Base-by-base conservation (phyloP, 495 filamentous ascomycete species). In the Filosporella fistucella region DNA sequence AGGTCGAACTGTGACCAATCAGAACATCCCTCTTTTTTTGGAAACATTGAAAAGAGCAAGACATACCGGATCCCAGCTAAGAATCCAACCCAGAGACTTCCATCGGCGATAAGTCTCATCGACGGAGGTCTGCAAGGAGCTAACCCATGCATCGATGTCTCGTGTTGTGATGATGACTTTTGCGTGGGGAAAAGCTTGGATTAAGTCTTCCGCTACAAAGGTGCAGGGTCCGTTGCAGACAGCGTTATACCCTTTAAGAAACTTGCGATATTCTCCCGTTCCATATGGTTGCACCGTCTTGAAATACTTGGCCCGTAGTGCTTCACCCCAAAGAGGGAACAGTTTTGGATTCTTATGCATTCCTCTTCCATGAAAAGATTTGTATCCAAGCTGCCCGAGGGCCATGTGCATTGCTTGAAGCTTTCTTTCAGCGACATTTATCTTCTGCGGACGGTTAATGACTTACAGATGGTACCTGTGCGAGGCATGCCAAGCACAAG, bases 181-280 rank as follows among this genome's bases (percentile, higher is more conserved):
- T 5, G 65, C 68, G 13, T 74, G 57, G 0, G 72, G 72, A 40
- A 76, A 77, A 7, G 70, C 67, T 1, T 45, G 52, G n/a, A 77
- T 63, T 12, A 74, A 46, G 29, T 74, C 67, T 0, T 54, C 25
- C 2, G 64, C 66, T 21, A 42, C 8, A 50, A 45, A 20, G 34
- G 44, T 1, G 64, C 61, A 8, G 57, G 43, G 30, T 74, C 68
- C 3, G 64, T 67, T 0, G 72, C 59, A 18, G 69, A 70, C 32
- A 62, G 54, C 51, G 56, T 58, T 45, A 71, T 52, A 4, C 70
- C 33, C 3, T 35, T 24, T 17, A 38, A 12, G n/a, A 30, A 30
- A n/a, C 28, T 30, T 30, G n/a, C n/a, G 8, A n/a, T 8, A 30
- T n/a, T 30, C 28, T 30, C n/a, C 28, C 28, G 8, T 8, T 8